Percentiles rank a stretch among this genome's conserved stretches.
These are phyloP conservation scores for Geranomyces variabilis DNA, from an alignment of 192 early-diverging fungal genomes.

Conservation along the genomic window DNA sequence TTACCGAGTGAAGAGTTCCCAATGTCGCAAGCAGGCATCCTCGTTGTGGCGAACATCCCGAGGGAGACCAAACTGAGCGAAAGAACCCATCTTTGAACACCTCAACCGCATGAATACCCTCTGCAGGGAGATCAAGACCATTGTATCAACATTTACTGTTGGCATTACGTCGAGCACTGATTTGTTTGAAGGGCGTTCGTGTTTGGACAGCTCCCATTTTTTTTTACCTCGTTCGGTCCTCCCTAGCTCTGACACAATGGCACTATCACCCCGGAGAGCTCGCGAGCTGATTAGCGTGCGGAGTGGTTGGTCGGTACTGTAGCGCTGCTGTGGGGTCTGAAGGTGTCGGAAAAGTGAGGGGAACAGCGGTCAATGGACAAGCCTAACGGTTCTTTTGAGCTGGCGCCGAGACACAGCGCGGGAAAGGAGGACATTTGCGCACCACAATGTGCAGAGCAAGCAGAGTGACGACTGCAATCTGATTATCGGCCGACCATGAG, in stretches of 20 bases:
- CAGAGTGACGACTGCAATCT: conserved; percentile 26
- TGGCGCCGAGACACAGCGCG: not conserved
- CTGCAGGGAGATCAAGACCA: not conserved
- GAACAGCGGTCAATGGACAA: no score
- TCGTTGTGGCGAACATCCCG: not conserved
- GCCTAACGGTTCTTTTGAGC: not conserved
- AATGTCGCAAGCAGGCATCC: conserved; percentile 35
- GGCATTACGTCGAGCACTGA: no score
- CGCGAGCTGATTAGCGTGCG: conserved; percentile 6
- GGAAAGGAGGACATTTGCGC: not conserved
- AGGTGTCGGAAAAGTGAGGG: not conserved
- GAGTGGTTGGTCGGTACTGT: not conserved
- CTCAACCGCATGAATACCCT: conserved; percentile 16
- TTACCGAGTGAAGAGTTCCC: conserved; percentile 12
- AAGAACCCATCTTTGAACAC: conserved; percentile 22
- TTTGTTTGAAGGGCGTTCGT: no score
- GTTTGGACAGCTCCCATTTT: no score
- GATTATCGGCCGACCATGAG: conserved; percentile 35
- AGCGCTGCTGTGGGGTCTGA: conserved; percentile 1
- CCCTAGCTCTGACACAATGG: not conserved
- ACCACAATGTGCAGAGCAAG: conserved; percentile 26
- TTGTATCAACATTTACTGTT: no score
- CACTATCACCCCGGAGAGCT: not conserved
- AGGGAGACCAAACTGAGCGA: conserved; percentile 25
- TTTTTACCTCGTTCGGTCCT: not conserved